Conservation (phyloP, 1,284 basidiomycete genomes). For the Porogramme epimiltina region DNA sequence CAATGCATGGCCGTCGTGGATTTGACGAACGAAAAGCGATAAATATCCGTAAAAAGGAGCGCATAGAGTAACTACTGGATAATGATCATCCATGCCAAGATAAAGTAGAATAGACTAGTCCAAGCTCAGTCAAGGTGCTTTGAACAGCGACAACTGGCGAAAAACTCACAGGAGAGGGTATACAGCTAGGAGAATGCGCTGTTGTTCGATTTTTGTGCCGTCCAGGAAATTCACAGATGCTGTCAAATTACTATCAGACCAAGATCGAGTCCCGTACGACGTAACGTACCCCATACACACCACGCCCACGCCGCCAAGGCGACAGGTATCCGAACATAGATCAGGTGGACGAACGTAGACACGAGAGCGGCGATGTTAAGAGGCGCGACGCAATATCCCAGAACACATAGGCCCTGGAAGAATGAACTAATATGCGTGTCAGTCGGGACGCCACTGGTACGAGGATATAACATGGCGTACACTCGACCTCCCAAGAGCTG, state of each 20-base stretch:
- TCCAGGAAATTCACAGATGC: slow-evolving; percentile 94
- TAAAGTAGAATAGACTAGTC: slow-evolving; percentile 77
- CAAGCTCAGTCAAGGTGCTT: not conserved
- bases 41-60: not conserved
- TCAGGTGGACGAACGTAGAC: slow-evolving; percentile 81
- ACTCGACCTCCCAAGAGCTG: slow-evolving; percentile 93
- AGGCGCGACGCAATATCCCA: slow-evolving; percentile 91
- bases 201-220: slow-evolving; percentile 88
- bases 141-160: not conserved
- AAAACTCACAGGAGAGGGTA: slow-evolving; percentile 82
- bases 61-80: slow-evolving; percentile 54
- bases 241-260: slow-evolving; percentile 34
- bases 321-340: slow-evolving; percentile 86
- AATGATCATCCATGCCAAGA: slow-evolving; percentile 93
- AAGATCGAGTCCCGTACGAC: not conserved
- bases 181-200: slow-evolving; percentile 86
- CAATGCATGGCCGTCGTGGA: too few species aligned
- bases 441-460: not conserved
- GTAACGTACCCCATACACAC: slow-evolving; percentile 90
- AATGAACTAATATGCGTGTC: slow-evolving; percentile 70
- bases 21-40: too few species aligned
- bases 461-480: slow-evolving; percentile 45
- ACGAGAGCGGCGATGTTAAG: slow-evolving; percentile 87
- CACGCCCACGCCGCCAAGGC: slow-evolving; percentile 87
- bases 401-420: slow-evolving; percentile 91